Evolutionary conservation across 495 filamentous ascomycete genomes (phyloP).

Genomic region (Hypoxylon lienhwacheense): DNA sequence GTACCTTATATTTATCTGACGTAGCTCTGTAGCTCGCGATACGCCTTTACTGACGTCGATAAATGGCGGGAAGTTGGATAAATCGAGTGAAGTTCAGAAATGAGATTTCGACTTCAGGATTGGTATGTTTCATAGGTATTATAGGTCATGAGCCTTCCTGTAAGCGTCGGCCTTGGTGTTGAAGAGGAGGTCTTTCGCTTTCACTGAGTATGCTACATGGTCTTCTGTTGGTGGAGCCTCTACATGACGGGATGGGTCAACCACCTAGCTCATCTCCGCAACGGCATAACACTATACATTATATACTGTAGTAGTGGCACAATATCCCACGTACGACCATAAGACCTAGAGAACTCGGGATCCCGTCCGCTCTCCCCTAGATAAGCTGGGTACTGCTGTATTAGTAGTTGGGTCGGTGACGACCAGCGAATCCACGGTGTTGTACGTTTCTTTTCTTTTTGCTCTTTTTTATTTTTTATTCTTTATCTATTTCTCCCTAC

Average conservation of each 20-base stretch:
- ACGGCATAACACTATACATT: no score
- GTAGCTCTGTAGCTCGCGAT: conserved; percentile 63
- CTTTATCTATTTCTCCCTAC: no score
- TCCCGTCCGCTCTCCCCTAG: conserved; percentile 44
- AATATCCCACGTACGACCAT: no score
- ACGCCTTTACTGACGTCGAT: conserved; percentile 55
- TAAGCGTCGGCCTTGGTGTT: conserved; percentile 65
- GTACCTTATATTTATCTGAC: conserved; percentile 66
- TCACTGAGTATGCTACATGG: conserved; percentile 68
- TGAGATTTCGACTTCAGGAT: no score
- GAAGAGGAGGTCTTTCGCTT: conserved; percentile 72
- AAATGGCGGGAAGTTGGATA: conserved; percentile 79
- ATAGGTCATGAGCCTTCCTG: conserved; percentile 66
- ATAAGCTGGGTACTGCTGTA: no score
- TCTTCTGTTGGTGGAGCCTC: no score
- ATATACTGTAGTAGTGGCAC: no score
- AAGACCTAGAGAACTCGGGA: conserved; percentile 37
- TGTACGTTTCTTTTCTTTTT: no score
- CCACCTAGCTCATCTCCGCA: no score
- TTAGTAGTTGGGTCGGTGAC: conserved; percentile 55
- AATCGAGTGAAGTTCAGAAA: conserved; percentile 70
- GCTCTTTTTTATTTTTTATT: no score
- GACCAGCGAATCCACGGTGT: conserved; percentile 51
- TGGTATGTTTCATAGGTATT: no score
- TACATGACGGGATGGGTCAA: no score